Percentiles rank a stretch among this genome's conserved stretches.
phyloP scores from a whole-genome alignment of 2,329 filamentous ascomycete genomes.

The Mycosphaerella arachidis region DNA sequence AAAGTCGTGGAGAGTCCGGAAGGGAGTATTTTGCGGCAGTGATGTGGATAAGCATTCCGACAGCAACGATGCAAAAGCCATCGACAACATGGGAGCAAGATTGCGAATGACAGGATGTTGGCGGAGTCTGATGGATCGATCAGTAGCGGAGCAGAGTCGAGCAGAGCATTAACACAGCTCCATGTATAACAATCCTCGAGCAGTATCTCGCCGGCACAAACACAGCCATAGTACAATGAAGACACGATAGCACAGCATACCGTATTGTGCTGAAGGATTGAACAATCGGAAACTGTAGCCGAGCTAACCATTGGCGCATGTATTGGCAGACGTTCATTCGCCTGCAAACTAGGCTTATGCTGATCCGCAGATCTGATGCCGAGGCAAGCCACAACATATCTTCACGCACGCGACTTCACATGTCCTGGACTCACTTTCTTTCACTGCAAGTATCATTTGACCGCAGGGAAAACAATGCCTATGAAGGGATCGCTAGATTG shows the following conservation, averaged over 20 bases:
- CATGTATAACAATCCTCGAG: too few relatives aligned
- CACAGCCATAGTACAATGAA: too few relatives aligned
- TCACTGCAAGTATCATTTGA: not conserved
- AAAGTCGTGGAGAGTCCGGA: slow-evolving; percentile 16
- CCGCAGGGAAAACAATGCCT: not conserved
- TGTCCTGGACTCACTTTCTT: not conserved
- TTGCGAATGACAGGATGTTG: too few relatives aligned
- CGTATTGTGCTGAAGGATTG: too few relatives aligned
- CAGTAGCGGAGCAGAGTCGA: too few relatives aligned
- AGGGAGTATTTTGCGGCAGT: not conserved
- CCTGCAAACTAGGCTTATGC: not conserved
- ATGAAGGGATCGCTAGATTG: not conserved
- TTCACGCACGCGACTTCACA: not conserved
- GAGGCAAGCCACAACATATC: not conserved
- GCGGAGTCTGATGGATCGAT: too few relatives aligned
- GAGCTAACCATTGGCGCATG: not conserved
- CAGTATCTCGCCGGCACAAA: too few relatives aligned
- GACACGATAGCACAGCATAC: too few relatives aligned
- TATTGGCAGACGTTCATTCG: not conserved
- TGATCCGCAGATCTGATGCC: not conserved
- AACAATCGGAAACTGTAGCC: not conserved
- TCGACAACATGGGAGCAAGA: too few relatives aligned
- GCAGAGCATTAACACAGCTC: too few relatives aligned
- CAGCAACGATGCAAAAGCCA: too few relatives aligned
- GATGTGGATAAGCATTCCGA: not conserved